These are phyloP conservation scores for Rhizopogon salebrosus DNA, from an alignment of 768 basidiomycete species.

Conservation along the genomic window DNA sequence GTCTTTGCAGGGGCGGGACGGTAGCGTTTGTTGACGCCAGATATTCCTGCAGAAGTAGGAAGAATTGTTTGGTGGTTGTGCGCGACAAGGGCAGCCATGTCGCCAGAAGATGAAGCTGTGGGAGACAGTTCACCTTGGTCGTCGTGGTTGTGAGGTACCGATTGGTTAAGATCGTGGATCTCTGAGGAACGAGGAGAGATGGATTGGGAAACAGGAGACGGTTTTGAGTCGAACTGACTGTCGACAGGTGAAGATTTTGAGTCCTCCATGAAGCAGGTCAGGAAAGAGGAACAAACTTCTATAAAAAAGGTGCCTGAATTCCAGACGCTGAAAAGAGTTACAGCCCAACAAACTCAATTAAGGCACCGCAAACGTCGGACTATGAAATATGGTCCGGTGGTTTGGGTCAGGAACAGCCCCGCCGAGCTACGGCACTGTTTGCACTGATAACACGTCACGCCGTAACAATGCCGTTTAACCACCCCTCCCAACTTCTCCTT, in stretches of 20 bases:
- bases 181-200: constrained; percentile 8
- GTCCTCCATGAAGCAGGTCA: constrained; percentile 27
- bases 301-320: constrained; percentile 31
- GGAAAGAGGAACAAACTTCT: constrained; percentile 29
- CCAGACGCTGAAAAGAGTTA: constrained; percentile 24
- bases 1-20: constrained; percentile 87
- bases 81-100: constrained; percentile 32
- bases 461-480: constrained; percentile 13
- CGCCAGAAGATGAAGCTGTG: constrained; percentile 3
- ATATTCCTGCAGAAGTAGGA: constrained; percentile 9
- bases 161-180: constrained; percentile 1
- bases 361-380: constrained; percentile 31
- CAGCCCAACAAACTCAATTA: constrained; percentile 25
- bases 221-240: constrained; percentile 10
- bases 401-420: constrained; percentile 29
- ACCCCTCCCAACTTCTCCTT: constrained; percentile 9
- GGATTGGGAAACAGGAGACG: constrained; percentile 4
- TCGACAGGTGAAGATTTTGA: constrained; percentile 27
- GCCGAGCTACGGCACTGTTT: constrained; percentile 32
- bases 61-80: constrained; percentile 15
- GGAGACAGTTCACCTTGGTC: constrained; percentile 5
- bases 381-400: constrained; percentile 14
- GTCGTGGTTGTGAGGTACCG: constrained; percentile 1
- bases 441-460: constrained; percentile 16
- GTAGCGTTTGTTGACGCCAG: constrained; percentile 54